A percentile compares a stretch with the other conserved stretches of the same genome.
Evolutionary conservation across 257 asterid genomes (phyloP).

Genomic region (Euphrasia confusa): DNA sequence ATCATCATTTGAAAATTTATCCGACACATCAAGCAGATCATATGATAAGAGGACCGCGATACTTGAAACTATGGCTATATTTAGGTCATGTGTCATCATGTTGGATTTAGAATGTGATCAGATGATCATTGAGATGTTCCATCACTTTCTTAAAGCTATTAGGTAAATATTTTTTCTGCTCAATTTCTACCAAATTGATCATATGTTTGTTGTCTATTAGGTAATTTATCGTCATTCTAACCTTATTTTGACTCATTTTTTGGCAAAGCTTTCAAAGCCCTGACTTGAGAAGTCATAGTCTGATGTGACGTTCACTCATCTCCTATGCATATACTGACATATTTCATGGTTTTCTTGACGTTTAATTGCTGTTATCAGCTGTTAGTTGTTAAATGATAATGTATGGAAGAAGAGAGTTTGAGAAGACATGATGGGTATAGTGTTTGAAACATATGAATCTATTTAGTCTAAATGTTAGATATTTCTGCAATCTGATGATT

Average conservation of each 20-base stretch:
- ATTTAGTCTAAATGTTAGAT: not conserved
- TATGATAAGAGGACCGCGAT: slow-evolving; percentile 61
- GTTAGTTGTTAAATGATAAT: not conserved
- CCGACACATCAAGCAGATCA: slow-evolving; percentile 73
- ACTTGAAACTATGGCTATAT: slow-evolving; percentile 94
- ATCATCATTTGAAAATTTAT: slow-evolving; percentile 70
- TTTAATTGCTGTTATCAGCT: not conserved
- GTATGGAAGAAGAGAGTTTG: slow-evolving; percentile 2
- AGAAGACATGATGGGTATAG: not conserved
- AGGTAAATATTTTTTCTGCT: slow-evolving; percentile 42
- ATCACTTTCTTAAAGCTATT: slow-evolving; percentile 66
- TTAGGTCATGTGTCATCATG: slow-evolving; percentile 93
- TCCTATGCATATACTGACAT: slow-evolving; percentile 1
- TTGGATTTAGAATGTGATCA: slow-evolving; percentile 94
- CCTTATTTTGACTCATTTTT: not conserved
- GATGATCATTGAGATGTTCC: slow-evolving; percentile 83
- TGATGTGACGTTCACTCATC: not conserved
- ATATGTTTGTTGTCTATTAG: slow-evolving; percentile 1
- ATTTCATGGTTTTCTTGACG: not conserved
- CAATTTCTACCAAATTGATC: slow-evolving; percentile 15
- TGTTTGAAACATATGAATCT: not conserved
- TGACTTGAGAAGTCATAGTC: not conserved
- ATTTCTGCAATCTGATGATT: slow-evolving; percentile 11
- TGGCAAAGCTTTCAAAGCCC: not conserved
- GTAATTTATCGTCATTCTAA: not conserved